Conservation (phyloP, 305 asterid species). For the Solanum hybrid region DNA sequence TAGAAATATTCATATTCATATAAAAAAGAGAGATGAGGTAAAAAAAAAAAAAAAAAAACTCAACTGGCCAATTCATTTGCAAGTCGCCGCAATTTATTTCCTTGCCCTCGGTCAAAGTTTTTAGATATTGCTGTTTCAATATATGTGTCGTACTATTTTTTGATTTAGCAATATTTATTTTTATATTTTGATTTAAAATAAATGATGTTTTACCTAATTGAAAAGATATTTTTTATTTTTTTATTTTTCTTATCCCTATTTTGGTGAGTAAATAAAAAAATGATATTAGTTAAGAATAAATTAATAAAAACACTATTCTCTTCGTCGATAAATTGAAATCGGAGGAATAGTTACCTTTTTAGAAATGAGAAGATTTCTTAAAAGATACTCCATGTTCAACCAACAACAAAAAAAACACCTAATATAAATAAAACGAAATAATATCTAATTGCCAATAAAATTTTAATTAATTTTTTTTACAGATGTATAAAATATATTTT, state of each 20-base stretch:
- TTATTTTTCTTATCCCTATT: not conserved
- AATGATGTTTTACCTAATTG: not conserved
- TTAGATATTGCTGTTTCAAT: not conserved
- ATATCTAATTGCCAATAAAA: not conserved
- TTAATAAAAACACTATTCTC: not conserved
- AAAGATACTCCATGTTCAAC: not conserved
- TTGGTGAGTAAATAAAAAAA: not conserved
- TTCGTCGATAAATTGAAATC: not conserved
- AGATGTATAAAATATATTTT: too few species aligned
- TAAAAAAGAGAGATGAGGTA: too few species aligned
- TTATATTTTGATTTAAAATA: too few species aligned
- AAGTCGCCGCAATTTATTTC: not conserved
- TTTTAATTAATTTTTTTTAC: too few species aligned
- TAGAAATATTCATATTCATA: too few species aligned
- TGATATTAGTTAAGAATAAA: not conserved
- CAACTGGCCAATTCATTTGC: not conserved
- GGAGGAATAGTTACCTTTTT: too few species aligned
- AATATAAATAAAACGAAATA: too few species aligned
- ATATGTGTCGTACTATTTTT: not conserved
- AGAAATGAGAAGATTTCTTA: not conserved
- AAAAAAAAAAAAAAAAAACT: too few species aligned
- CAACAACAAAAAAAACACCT: not conserved
- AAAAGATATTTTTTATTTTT: too few species aligned
- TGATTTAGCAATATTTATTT: too few species aligned
- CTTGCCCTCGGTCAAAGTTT: not conserved